phyloP scores from a whole-genome alignment of 306 rosid genomes.

The Casuarina cunninghamiana region DNA sequence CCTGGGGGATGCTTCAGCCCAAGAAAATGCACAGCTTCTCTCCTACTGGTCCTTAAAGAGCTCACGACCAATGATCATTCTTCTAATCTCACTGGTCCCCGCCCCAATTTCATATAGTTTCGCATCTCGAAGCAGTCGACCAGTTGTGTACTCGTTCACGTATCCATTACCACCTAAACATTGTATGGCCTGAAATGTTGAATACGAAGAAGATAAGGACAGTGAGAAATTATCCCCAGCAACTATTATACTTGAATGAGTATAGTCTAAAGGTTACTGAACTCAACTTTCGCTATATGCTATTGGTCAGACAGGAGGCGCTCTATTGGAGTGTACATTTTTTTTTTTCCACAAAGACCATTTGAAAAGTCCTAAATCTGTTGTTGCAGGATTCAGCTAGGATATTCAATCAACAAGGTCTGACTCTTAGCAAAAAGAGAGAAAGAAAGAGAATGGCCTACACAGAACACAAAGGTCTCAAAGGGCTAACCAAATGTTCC shows the following conservation, averaged over 20 bases:
- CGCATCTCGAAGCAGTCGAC: conserved; percentile 89
- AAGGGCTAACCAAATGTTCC: too few species aligned
- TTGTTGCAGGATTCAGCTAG: too few species aligned
- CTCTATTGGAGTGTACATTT: background rate
- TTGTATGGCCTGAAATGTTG: conserved; percentile 69
- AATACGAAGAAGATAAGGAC: conserved; percentile 2
- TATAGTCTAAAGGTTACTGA: background rate
- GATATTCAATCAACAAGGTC: too few species aligned
- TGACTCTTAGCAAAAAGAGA: too few species aligned
- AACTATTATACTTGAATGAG: background rate
- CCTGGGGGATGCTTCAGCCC: background rate
- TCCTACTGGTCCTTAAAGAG: conserved; percentile 73
- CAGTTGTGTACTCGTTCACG: conserved; percentile 82
- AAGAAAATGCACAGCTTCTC: background rate
- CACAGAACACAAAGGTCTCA: too few species aligned
- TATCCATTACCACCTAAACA: conserved; percentile 97
- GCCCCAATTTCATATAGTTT: conserved; percentile 88
- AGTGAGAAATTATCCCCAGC: background rate
- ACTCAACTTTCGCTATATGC: background rate
- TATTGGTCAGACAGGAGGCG: background rate
- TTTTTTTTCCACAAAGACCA: background rate
- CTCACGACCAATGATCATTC: conserved; percentile 89
- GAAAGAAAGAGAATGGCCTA: too few species aligned
- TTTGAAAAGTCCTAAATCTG: too few species aligned
- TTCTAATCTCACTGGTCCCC: conserved; percentile 89